A percentile compares a stretch with the other conserved stretches of the same genome.
phyloP scores from a whole-genome alignment of 2,329 filamentous ascomycete species.

The Fusarium sp. region DNA sequence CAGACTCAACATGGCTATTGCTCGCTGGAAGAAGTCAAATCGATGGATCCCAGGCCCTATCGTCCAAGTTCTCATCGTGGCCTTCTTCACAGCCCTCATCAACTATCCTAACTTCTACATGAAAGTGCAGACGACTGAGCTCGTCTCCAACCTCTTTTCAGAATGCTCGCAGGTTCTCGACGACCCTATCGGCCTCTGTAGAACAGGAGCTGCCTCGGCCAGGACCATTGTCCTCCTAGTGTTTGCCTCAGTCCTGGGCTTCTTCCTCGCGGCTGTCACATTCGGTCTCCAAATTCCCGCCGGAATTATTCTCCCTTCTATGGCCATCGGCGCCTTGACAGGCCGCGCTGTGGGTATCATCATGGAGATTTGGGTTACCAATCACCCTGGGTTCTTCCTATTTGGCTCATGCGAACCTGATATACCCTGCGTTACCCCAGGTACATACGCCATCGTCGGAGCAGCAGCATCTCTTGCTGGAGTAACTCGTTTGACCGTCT shows the following conservation, averaged over 20 bases:
- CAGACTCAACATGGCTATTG: slow-evolving; percentile 89
- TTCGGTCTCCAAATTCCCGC: slow-evolving; percentile 96
- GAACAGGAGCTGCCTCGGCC: slow-evolving; percentile 83
- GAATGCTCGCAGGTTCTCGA: slow-evolving; percentile 87
- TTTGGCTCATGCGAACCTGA: slow-evolving; percentile 88
- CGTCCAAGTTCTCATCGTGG: slow-evolving; percentile 81
- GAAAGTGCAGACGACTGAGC: slow-evolving; percentile 89
- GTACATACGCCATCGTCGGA: slow-evolving; percentile 95
- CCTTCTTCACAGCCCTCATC: slow-evolving; percentile 84
- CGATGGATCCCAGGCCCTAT: slow-evolving; percentile 78
- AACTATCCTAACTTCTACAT: slow-evolving; percentile 98
- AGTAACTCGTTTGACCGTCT: slow-evolving; percentile 95
- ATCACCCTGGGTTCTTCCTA: slow-evolving; percentile 79
- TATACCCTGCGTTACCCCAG: slow-evolving; percentile 88
- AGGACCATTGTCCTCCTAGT: slow-evolving; percentile 86
- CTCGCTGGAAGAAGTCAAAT: slow-evolving; percentile 78
- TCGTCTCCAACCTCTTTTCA: slow-evolving; percentile 91
- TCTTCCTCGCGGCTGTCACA: slow-evolving; percentile 86
- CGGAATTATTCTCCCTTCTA: slow-evolving; percentile 94
- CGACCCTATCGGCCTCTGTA: slow-evolving; percentile 91
- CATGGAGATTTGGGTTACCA: slow-evolving; percentile 87
- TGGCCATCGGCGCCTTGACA: slow-evolving; percentile 92
- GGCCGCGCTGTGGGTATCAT: slow-evolving; percentile 90
- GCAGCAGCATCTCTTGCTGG: slow-evolving; percentile 94
- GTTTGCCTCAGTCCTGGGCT: slow-evolving; percentile 84